Percentiles rank a stretch among this genome's conserved stretches.
These are phyloP conservation scores for Colletotrichum sansevieriae DNA, from an alignment of 2,329 filamentous ascomycete genomes.

Conservation along the genomic window DNA sequence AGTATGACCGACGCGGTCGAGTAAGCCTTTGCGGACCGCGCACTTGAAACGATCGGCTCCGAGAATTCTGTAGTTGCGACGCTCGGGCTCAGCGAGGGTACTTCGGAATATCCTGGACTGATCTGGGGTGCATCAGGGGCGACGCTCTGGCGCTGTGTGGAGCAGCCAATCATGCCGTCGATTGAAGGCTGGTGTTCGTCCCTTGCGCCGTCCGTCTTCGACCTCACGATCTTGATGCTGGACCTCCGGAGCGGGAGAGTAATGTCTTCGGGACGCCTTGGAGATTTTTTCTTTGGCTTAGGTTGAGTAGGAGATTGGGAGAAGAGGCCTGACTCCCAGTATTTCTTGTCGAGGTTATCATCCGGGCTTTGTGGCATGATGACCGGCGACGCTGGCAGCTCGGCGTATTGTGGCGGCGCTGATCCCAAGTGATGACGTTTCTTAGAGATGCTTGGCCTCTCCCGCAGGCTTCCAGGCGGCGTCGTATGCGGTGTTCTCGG, in stretches of 20 bases:
- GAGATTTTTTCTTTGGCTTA: slow-evolving; percentile 4
- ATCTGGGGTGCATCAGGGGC: slow-evolving; percentile 29
- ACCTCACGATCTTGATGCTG: slow-evolving; percentile 16
- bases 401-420: slow-evolving; percentile 32
- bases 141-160: slow-evolving; percentile 28
- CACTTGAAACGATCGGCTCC: slow-evolving; percentile 50
- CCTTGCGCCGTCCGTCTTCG: background rate
- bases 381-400: slow-evolving; percentile 32
- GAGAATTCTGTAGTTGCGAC: slow-evolving; percentile 49
- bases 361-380: slow-evolving; percentile 26
- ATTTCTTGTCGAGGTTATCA: slow-evolving; percentile 22
- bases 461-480: slow-evolving; percentile 33
- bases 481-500: slow-evolving; percentile 39
- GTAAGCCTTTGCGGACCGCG: slow-evolving; percentile 49
- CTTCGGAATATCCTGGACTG: slow-evolving; percentile 38
- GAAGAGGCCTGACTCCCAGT: background rate
- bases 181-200: slow-evolving; percentile 24
- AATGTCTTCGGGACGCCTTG: slow-evolving; percentile 33
- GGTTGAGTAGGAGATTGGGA: background rate
- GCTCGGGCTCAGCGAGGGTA: slow-evolving; percentile 50
- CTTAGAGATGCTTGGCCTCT: slow-evolving; percentile 22
- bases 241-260: slow-evolving; percentile 19
- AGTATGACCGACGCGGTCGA: slow-evolving; percentile 48
- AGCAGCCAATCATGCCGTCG: slow-evolving; percentile 30
- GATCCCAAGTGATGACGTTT: slow-evolving; percentile 17